These are phyloP conservation scores for Podaxis rugospora DNA, from an alignment of 768 basidiomycete genomes.

Conservation along the genomic window DNA sequence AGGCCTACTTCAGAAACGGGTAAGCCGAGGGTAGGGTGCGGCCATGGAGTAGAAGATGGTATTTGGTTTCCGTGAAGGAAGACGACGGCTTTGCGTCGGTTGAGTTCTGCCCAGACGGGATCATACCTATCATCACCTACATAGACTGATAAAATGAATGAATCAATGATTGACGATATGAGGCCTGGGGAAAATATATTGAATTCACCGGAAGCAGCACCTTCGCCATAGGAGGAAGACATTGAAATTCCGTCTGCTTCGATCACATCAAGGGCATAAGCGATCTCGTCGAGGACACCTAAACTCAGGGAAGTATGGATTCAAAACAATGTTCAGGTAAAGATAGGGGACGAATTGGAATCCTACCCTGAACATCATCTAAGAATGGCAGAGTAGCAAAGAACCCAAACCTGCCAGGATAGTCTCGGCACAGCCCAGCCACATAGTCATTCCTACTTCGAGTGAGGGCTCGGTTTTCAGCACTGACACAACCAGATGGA, in stretches of 20 bases:
- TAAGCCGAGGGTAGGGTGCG: conserved; percentile 59
- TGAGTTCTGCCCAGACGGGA: conserved; percentile 65
- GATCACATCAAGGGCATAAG: conserved; percentile 56
- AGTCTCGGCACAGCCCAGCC: conserved; percentile 39
- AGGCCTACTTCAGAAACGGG: conserved; percentile 59
- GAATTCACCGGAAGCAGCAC: conserved; percentile 45
- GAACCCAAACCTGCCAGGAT: conserved; percentile 63
- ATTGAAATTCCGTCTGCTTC: conserved; percentile 61
- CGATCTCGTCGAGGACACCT: conserved; percentile 61
- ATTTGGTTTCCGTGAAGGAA: conserved; percentile 73
- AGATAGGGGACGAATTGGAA: neutral
- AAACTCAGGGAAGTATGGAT: neutral
- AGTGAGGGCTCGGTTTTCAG: conserved; percentile 35
- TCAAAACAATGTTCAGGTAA: neutral
- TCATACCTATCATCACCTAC: conserved; percentile 62
- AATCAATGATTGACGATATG: conserved; percentile 4
- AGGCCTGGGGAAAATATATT: neutral
- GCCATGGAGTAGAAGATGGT: conserved; percentile 58
- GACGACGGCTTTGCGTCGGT: conserved; percentile 54
- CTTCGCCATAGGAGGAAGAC: conserved; percentile 63
- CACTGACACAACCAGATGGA: conserved; percentile 30
- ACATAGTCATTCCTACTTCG: conserved; percentile 45
- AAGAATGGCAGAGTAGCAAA: conserved; percentile 63
- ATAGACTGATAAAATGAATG: conserved; percentile 43
- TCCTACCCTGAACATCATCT: conserved; percentile 51